These are phyloP conservation scores for Aspergillus luchuensis DNA, from an alignment of 2,329 filamentous ascomycete species.

Conservation along the genomic window DNA sequence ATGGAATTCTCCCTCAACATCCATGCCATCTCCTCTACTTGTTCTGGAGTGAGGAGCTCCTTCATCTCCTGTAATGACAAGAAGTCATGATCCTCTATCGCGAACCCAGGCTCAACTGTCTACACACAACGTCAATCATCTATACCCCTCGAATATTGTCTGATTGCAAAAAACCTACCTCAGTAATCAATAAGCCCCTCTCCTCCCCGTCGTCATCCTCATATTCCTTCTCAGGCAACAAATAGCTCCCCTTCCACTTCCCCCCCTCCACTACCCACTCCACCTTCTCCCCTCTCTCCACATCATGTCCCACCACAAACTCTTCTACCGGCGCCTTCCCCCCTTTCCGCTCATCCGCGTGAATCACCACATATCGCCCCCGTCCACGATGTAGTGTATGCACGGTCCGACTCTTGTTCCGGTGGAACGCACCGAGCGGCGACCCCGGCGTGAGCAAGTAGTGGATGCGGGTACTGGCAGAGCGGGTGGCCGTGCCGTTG, in stretches of 20 bases:
- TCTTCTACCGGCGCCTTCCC: slow-evolving; percentile 59
- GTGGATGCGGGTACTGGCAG: slow-evolving; percentile 63
- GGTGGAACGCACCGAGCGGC: slow-evolving; percentile 63
- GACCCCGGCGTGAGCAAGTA: slow-evolving; percentile 62
- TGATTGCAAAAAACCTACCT: slow-evolving; percentile 42
- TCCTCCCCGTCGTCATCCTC: slow-evolving; percentile 29
- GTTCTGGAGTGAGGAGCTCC: slow-evolving; percentile 55
- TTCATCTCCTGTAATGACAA: slow-evolving; percentile 54
- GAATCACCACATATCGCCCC: slow-evolving; percentile 66
- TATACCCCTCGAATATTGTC: too few species aligned
- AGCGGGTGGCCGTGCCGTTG: slow-evolving; percentile 42
- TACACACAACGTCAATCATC: too few species aligned
- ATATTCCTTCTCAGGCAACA: slow-evolving; percentile 49
- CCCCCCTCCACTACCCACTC: slow-evolving; percentile 72
- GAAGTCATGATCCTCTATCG: slow-evolving; percentile 69
- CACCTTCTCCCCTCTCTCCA: slow-evolving; percentile 60
- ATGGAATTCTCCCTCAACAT: slow-evolving; percentile 22
- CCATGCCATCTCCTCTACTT: slow-evolving; percentile 51
- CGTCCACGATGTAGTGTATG: slow-evolving; percentile 67
- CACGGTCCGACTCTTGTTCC: slow-evolving; percentile 63
- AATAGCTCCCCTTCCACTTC: slow-evolving; percentile 66
- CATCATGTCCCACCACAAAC: slow-evolving; percentile 63
- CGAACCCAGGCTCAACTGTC: slow-evolving; percentile 69
- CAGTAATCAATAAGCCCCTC: slow-evolving; percentile 63
- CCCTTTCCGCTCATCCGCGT: slow-evolving; percentile 46